Evolutionary conservation across 129 eudicot genomes (phyloP), one percentile per base, ranked within the genome.

Genomic region (Escallonia rubra): DNA sequence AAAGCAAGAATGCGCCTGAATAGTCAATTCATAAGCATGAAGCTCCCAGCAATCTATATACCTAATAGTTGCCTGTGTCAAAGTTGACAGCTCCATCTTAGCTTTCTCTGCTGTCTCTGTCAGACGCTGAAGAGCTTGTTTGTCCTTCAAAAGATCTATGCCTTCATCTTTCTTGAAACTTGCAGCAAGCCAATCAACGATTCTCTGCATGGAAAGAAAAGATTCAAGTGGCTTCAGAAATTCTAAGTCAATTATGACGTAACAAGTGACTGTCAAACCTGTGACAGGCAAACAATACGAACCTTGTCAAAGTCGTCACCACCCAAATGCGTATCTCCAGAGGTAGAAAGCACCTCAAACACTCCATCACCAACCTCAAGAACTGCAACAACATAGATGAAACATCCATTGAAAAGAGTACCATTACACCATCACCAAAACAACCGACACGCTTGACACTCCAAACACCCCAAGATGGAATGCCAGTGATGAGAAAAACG

Each of bases 331-430:
- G 99, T 93, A 71, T 93, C 99, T 73, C 99, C 99, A 43, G 99
- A 93, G n/a, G 99, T 93, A 59, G 99, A 93, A 66, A 93, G 95
- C 70, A 93, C 99, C 80, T 93, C 99, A 77, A 93, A 93, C 42
- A 93, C 99, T 72, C 99, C 99, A 84, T 93, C 99, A 76, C 99
- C 99, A 80, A 93, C 99, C 84, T 93, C 99, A 65, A 93, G 96
- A 68, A 93, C 99, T 93, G 72, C 74, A 82, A 47, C 3, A 55
- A 5, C 34, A 23, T 23, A 23, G 34, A 23, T 23, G 34, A 23
- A 23, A 23, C 34, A 23, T 23, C 34, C 34, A 23, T 23, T 23
- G 34, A 23, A 23, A 23, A 23, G 34, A 23, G 34, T 23, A 23
- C 1, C 34, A 23, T 23, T 23, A 23, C 34, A 23, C 34, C 34